phyloP scores from a whole-genome alignment of 1,139 yeast genomes.

The Kurtzmaniella quercitrusa region DNA sequence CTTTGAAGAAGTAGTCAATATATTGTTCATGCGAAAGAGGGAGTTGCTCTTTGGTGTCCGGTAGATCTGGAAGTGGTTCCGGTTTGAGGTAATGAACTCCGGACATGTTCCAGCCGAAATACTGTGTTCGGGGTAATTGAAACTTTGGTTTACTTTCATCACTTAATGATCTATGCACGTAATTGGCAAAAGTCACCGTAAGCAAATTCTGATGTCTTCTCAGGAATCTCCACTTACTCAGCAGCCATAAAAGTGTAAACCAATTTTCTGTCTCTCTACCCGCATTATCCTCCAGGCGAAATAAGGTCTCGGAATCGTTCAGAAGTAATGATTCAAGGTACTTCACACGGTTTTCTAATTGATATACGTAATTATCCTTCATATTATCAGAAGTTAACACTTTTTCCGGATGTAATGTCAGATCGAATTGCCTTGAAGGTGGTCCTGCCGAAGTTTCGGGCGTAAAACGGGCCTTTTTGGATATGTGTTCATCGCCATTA shows the following conservation, averaged over 20 bases:
- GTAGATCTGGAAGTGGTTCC: constrained; percentile 35
- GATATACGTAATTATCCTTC: constrained; percentile 21
- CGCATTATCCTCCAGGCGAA: constrained; percentile 17
- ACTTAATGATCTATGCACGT: constrained; percentile 34
- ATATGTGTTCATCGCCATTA: neutral
- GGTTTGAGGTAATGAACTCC: constrained; percentile 50
- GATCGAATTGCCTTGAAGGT: neutral
- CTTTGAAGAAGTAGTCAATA: constrained; percentile 43
- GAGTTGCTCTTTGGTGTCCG: constrained; percentile 16
- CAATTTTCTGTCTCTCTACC: constrained; percentile 11
- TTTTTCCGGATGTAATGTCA: neutral
- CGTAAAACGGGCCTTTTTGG: neutral
- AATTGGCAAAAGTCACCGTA: constrained; percentile 41
- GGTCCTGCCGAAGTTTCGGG: neutral
- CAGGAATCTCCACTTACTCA: constrained; percentile 47
- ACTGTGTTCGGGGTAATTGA: constrained; percentile 52
- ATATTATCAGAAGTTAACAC: neutral
- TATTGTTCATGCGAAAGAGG: constrained; percentile 15
- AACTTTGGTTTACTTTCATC: constrained; percentile 36
- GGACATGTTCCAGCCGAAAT: constrained; percentile 65
- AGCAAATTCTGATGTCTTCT: constrained; percentile 49
- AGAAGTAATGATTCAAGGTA: constrained; percentile 34
- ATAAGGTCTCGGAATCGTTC: constrained; percentile 14
- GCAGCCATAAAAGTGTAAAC: constrained; percentile 16
- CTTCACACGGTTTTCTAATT: constrained; percentile 39